phyloP scores from a whole-genome alignment of 257 asterid species.

The Solanum chilense region DNA sequence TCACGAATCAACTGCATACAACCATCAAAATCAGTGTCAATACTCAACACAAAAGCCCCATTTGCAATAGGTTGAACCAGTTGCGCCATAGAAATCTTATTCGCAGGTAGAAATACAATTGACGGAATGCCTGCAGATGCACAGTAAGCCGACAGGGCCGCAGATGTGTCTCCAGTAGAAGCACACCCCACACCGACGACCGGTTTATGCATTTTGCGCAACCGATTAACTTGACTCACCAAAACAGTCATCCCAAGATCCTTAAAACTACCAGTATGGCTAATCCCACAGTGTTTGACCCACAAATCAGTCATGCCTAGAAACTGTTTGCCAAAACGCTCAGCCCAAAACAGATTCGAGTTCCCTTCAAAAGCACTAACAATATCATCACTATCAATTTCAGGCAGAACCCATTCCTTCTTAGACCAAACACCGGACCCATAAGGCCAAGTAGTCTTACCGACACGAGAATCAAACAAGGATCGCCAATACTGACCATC shows the following conservation, averaged over 20 bases:
- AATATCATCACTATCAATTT: conserved; percentile 59
- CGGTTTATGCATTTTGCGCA: conserved; percentile 60
- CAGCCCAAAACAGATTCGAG: conserved; percentile 75
- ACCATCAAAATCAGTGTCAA: conserved; percentile 85
- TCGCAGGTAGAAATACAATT: conserved; percentile 64
- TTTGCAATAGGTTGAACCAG: conserved; percentile 82
- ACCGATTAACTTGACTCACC: conserved; percentile 71
- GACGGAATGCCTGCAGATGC: conserved; percentile 82
- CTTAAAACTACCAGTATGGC: conserved; percentile 75
- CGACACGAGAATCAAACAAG: conserved; percentile 70
- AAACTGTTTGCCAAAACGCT: conserved; percentile 82
- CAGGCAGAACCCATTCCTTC: conserved; percentile 84
- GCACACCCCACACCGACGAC: conserved; percentile 85
- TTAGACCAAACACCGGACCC: conserved; percentile 93
- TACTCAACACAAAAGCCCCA: conserved; percentile 80
- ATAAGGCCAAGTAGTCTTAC: conserved; percentile 81
- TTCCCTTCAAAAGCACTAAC: conserved; percentile 72
- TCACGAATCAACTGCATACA: conserved; percentile 88
- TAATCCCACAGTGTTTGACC: conserved; percentile 82
- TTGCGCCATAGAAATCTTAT: conserved; percentile 63
- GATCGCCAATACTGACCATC: conserved; percentile 71
- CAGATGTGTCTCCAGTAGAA: conserved; percentile 76
- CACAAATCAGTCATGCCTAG: conserved; percentile 73
- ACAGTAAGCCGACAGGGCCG: conserved; percentile 71
- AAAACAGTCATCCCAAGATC: conserved; percentile 81